phyloP scores from a whole-genome alignment of 1,284 basidiomycete genomes.

The Termitomyces sp. region DNA sequence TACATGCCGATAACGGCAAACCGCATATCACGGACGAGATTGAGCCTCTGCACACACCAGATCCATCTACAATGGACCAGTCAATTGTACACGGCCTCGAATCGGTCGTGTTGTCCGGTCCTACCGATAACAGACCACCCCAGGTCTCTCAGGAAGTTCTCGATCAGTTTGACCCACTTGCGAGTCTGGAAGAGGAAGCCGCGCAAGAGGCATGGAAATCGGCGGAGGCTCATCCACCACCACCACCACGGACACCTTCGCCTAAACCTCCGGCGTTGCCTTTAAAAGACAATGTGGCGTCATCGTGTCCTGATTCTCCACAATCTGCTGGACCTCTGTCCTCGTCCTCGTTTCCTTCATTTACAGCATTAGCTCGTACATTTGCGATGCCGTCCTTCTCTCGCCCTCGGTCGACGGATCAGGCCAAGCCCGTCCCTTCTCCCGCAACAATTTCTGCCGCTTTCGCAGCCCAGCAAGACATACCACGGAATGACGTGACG shows the following conservation, averaged over 20 bases:
- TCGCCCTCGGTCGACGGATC: slow-evolving; percentile 49
- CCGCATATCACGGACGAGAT: slow-evolving; percentile 3
- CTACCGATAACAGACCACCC: slow-evolving; percentile 19
- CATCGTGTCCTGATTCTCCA: slow-evolving; percentile 18
- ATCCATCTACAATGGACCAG: slow-evolving; percentile 35
- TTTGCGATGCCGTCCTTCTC: slow-evolving; percentile 49
- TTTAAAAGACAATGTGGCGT: slow-evolving; percentile 24
- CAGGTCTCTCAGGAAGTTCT: slow-evolving; percentile 40
- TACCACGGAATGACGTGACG: slow-evolving; percentile 16
- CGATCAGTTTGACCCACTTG: slow-evolving; percentile 64
- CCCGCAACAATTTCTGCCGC: slow-evolving; percentile 44
- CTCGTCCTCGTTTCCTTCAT: slow-evolving; percentile 47
- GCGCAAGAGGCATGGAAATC: slow-evolving; percentile 58
- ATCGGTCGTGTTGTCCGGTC: slow-evolving; percentile 16
- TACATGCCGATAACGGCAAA: slow-evolving; percentile 9
- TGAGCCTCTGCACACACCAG: slow-evolving; percentile 26
- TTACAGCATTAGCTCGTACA: slow-evolving; percentile 59
- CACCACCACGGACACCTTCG: slow-evolving; percentile 35
- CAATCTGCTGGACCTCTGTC: slow-evolving; percentile 8
- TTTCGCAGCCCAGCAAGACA: slow-evolving; percentile 48
- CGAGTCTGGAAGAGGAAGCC: slow-evolving; percentile 46
- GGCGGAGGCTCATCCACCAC: slow-evolving; percentile 54
- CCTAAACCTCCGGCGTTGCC: slow-evolving; percentile 28
- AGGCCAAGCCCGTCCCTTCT: slow-evolving; percentile 46
- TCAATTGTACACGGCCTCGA: slow-evolving; percentile 31